Percentiles rank a stretch among this genome's conserved stretches.
Conservation (phyloP, 139 green algal species). For the Micromonas commoda region DNA sequence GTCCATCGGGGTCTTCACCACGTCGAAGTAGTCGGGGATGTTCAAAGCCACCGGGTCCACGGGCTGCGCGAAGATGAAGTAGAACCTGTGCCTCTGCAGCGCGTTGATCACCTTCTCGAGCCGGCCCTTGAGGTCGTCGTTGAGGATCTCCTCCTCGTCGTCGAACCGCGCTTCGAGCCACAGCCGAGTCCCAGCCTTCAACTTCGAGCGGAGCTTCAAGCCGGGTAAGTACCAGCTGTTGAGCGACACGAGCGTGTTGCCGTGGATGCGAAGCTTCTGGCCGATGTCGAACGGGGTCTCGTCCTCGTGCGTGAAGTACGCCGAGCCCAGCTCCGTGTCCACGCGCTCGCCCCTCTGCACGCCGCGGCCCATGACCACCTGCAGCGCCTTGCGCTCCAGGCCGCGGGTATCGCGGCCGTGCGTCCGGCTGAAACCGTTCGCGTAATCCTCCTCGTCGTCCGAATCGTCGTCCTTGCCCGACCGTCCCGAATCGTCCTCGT, state of each 20-base stretch:
- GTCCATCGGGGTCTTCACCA: conserved; percentile 74
- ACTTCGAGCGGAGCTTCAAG: background rate
- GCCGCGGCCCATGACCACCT: background rate
- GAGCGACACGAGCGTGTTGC: background rate
- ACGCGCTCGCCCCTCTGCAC: background rate
- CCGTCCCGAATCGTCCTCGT: too few relatives aligned
- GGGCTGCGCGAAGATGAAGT: conserved; percentile 47
- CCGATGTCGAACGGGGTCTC: background rate
- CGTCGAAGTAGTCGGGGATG: conserved; percentile 58
- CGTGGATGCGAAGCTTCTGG: background rate
- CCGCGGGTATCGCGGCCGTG: too few relatives aligned
- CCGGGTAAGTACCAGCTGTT: background rate
- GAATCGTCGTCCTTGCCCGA: too few relatives aligned
- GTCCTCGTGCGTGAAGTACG: background rate
- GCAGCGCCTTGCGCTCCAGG: background rate
- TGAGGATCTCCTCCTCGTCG: background rate
- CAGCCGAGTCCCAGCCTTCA: background rate
- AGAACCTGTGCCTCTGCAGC: background rate
- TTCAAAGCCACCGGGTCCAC: conserved; percentile 46
- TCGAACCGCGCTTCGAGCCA: background rate
- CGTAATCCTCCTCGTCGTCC: too few relatives aligned
- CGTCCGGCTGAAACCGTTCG: too few relatives aligned
- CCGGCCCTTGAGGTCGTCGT: background rate
- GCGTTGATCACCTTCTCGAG: background rate
- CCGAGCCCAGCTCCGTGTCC: background rate